These are phyloP conservation scores for Mycogone perniciosa DNA, from an alignment of 2,329 filamentous ascomycete species.

Conservation along the genomic window DNA sequence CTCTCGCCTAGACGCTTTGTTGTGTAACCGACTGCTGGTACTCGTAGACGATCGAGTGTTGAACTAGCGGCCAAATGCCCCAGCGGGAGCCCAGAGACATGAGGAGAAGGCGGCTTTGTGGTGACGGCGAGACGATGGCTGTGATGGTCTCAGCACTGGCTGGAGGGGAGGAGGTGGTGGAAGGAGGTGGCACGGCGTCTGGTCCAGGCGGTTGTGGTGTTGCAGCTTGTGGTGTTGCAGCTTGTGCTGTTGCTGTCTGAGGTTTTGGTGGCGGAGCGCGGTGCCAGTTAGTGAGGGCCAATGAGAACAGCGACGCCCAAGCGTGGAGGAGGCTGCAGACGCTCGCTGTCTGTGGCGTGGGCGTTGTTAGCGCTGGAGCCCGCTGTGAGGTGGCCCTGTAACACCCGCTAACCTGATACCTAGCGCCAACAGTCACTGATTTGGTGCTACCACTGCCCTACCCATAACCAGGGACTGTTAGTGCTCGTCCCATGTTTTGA, in stretches of 20 bases:
- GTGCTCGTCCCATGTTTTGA: too few relatives aligned
- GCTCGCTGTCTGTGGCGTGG: background rate
- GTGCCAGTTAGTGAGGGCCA: too few relatives aligned
- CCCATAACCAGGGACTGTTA: too few relatives aligned
- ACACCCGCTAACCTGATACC: background rate
- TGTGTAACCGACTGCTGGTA: conserved; percentile 1
- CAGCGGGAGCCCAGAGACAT: conserved; percentile 9
- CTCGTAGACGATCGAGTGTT: conserved; percentile 7
- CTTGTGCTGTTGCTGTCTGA: conserved; percentile 3
- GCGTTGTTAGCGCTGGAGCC: background rate
- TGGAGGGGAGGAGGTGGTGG: background rate
- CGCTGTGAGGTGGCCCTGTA: too few relatives aligned
- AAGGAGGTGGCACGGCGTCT: conserved; percentile 11
- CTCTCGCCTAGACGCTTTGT: background rate
- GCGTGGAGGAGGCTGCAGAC: too few relatives aligned
- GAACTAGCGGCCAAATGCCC: conserved; percentile 11
- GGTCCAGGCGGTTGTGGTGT: background rate
- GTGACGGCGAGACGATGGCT: background rate
- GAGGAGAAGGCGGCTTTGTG: conserved; percentile 10
- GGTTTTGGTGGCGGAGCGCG: conserved; percentile 6
- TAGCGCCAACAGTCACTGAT: background rate
- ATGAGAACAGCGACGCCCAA: too few relatives aligned
- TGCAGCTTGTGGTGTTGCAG: conserved; percentile 8
- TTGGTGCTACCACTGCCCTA: too few relatives aligned
- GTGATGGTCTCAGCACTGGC: background rate